Evolutionary conservation across 108 stramenopile genomes (phyloP).

Genomic region (Licmophora abbreviata): DNA sequence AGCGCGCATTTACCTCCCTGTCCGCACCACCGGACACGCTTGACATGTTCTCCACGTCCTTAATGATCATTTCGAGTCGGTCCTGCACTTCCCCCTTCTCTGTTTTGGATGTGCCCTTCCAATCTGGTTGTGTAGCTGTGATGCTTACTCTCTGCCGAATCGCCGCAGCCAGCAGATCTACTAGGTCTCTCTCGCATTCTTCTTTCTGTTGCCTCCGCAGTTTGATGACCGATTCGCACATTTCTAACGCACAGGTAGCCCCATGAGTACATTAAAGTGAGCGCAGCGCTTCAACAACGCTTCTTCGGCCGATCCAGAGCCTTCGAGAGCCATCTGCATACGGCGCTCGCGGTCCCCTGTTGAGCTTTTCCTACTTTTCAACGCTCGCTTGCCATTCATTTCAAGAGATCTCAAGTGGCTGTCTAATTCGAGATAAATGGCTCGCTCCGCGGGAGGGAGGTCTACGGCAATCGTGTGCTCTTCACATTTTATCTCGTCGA

Average conservation of each 20-base stretch:
- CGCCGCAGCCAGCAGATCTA: constrained; percentile 9
- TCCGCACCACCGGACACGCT: constrained; percentile 23
- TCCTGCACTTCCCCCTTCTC: constrained; percentile 20
- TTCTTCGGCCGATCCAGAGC: constrained; percentile 20
- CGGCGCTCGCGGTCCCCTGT: constrained; percentile 21
- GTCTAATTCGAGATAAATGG: constrained; percentile 35
- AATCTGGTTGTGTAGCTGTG: constrained; percentile 6
- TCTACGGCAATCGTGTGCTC: constrained; percentile 12
- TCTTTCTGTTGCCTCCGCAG: constrained; percentile 14
- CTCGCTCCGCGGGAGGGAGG: constrained; percentile 26
- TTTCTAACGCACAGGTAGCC: constrained; percentile 8
- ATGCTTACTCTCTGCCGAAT: constrained; percentile 13
- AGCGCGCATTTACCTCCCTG: constrained; percentile 15
- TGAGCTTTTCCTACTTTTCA: constrained; percentile 17
- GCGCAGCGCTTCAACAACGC: constrained; percentile 28
- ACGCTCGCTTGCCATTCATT: constrained; percentile 22
- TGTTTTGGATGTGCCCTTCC: constrained; percentile 7
- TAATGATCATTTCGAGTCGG: constrained; percentile 8
- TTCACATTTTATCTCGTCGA: constrained; percentile 27
- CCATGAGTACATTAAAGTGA: constrained; percentile 19
- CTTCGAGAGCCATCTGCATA: constrained; percentile 20
- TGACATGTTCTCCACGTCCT: constrained; percentile 7
- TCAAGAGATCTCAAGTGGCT: constrained; percentile 27
- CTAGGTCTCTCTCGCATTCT: constrained; percentile 14
- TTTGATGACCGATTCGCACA: constrained; percentile 16